Base-by-base conservation (phyloP, 495 filamentous ascomycete species). In the Penicillium mononematosum region DNA sequence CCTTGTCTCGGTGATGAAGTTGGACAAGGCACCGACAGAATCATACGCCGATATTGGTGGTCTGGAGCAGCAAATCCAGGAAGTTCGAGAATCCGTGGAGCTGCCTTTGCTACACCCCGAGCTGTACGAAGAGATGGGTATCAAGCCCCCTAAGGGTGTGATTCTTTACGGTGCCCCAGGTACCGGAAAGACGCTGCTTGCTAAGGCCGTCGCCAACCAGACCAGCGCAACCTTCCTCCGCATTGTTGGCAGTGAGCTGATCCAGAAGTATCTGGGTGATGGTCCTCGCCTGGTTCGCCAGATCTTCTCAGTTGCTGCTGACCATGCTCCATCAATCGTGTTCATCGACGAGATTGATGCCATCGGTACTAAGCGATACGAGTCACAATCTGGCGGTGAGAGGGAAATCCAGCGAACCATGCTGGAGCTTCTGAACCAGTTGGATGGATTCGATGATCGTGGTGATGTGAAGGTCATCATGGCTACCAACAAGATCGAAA, bases 331-430 rank as follows among this genome's bases (percentile, higher is more conserved):
- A 9, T 92, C 92, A 6, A 99, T 99, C 64, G 93, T 99, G 14
- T 99, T 99, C 73, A 99, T 99, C 66, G 94, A 99, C 70, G 94
- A 99, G 71, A 99, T 99, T 64, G 94, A 99, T 73, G 94, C 94
- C 39, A 99, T 99, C 56, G 94, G 94, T 63, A 98, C 94, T 11
- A 99, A 99, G 78, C 92, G 94, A 62, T 99, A 99, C 74, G 94
- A 99, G 20, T 96, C 91, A 17, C 94, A 90, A 36, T 97, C 93
- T 22, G 94, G 94, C 59, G 94, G 94, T 65, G 94, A 99, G 72
- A 88, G 95, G 60, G 94, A 99, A 71, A 89, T 99, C 22, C 94
- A 99, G 78, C 85, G 94, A 63, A 99, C 94, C 46, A 99, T 99
- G 94, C 78, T 99, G 75, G 94, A 99, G 71, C 83, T 99, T 47